These are phyloP conservation scores for Chlamydomonas reinhardtii DNA, from an alignment of 163 green algal species.

Conservation along the genomic window DNA sequence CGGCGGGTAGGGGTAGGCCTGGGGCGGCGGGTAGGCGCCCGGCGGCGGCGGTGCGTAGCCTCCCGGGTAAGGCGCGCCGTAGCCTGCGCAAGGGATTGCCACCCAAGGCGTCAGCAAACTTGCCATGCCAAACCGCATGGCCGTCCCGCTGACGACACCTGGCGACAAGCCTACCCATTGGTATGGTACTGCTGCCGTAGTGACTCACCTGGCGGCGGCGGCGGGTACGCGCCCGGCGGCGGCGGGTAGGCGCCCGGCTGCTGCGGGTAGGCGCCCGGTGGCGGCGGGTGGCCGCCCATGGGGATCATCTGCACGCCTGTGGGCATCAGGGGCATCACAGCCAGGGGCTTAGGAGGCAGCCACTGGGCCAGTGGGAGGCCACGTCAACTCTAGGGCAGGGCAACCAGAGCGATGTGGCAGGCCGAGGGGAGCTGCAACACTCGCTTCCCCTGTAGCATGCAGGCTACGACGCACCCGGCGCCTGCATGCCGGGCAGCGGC, in stretches of 20 bases:
- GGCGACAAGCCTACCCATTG: too few relatives aligned
- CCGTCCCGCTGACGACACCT: too few relatives aligned
- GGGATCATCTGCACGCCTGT: slow-evolving; percentile 45
- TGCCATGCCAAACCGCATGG: too few relatives aligned
- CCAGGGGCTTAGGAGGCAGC: too few relatives aligned
- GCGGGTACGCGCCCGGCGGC: neutral
- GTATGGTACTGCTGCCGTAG: too few relatives aligned
- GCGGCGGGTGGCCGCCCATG: slow-evolving; percentile 21
- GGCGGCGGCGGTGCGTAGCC: neutral
- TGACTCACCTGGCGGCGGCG: neutral
- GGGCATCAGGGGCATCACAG: too few relatives aligned
- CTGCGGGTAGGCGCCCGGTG: neutral
- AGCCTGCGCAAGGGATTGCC: neutral
- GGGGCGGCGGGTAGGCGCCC: neutral
- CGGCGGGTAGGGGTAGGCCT: neutral
- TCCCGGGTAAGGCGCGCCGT: neutral
- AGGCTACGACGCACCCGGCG: slow-evolving; percentile 9
- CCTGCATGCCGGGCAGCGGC: slow-evolving; percentile 36
- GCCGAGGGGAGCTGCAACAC: too few relatives aligned
- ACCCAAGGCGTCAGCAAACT: too few relatives aligned
- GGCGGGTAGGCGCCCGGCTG: neutral
- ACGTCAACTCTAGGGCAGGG: too few relatives aligned
- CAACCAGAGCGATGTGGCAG: too few relatives aligned
- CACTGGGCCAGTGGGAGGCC: too few relatives aligned
- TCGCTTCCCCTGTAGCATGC: too few relatives aligned